Percentiles rank a stretch among this genome's conserved stretches.
Evolutionary conservation across 75 land plant genomes (phyloP).

Genomic region (Cunninghamia lanceolata): DNA sequence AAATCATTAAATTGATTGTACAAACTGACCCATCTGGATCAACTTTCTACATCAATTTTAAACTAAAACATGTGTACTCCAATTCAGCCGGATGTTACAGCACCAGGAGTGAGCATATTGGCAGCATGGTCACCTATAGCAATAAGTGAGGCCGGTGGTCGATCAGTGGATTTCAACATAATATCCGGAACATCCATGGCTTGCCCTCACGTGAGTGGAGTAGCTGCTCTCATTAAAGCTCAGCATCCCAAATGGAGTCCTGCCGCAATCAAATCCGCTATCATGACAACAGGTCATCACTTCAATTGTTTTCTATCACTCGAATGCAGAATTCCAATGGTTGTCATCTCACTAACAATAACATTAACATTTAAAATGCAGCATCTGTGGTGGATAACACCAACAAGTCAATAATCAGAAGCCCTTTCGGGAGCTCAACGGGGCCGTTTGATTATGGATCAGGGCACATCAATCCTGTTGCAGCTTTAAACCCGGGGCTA

Average conservation of each 20-base stretch:
- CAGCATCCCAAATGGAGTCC: constrained; percentile 72
- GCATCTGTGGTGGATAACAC: constrained; percentile 33
- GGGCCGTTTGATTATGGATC: constrained; percentile 55
- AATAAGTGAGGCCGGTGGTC: neutral
- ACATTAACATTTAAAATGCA: neutral
- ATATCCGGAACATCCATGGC: constrained; percentile 85
- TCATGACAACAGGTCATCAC: constrained; percentile 62
- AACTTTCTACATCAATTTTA: neutral
- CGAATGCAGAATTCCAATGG: too few relatives aligned
- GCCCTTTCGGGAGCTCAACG: constrained; percentile 29
- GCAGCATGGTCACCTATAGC: constrained; percentile 42
- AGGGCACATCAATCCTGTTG: constrained; percentile 37
- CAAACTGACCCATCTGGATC: too few relatives aligned
- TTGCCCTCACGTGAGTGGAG: constrained; percentile 64
- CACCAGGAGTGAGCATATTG: constrained; percentile 56
- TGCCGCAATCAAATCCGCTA: constrained; percentile 68
- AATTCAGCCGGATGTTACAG: constrained; percentile 65
- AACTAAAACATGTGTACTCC: neutral
- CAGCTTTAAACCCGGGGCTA: constrained; percentile 45
- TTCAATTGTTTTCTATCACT: neutral
- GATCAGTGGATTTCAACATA: constrained; percentile 23
- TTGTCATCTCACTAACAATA: too few relatives aligned
- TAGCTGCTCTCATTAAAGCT: constrained; percentile 54
- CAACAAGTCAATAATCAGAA: constrained; percentile 8
- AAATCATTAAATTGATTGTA: neutral